phyloP scores from a whole-genome alignment of 2,329 filamentous ascomycete species.

The Ceratocystis eucalypticola region DNA sequence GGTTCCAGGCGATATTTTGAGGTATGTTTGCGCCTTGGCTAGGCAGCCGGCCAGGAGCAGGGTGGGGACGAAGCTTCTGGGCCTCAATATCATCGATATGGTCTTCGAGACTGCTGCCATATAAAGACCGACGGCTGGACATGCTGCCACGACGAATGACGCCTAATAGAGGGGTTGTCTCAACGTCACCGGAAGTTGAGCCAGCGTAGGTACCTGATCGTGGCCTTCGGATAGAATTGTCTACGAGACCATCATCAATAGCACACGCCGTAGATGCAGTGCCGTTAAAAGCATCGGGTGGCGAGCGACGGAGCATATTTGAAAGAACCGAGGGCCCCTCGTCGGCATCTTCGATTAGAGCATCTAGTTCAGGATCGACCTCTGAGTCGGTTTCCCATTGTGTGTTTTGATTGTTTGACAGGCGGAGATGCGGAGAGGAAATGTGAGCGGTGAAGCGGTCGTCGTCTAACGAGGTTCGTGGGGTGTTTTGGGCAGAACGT shows the following conservation, averaged over 20 bases:
- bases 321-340: conserved; percentile 35
- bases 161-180: conserved; percentile 23
- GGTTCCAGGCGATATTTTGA: conserved; percentile 31
- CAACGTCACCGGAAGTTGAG: conserved; percentile 17
- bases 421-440: not conserved
- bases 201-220: conserved; percentile 6
- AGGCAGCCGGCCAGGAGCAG: not conserved
- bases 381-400: conserved; percentile 14
- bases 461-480: conserved; percentile 23
- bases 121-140: not conserved
- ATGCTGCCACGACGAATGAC: conserved; percentile 17
- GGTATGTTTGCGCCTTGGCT: conserved; percentile 2
- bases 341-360: conserved; percentile 19
- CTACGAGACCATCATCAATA: not conserved
- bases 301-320: conserved; percentile 37
- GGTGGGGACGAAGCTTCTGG: not conserved
- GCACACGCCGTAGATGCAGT: not conserved
- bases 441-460: conserved; percentile 10
- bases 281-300: conserved; percentile 29
- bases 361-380: conserved; percentile 13
- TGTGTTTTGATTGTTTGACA: not conserved
- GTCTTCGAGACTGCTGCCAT: conserved; percentile 6
- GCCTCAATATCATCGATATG: conserved; percentile 5
- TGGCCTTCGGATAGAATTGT: not conserved
- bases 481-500: conserved; percentile 27